phyloP scores from a whole-genome alignment of 2,329 filamentous ascomycete genomes.

The Rhynchosporium agropyri region DNA sequence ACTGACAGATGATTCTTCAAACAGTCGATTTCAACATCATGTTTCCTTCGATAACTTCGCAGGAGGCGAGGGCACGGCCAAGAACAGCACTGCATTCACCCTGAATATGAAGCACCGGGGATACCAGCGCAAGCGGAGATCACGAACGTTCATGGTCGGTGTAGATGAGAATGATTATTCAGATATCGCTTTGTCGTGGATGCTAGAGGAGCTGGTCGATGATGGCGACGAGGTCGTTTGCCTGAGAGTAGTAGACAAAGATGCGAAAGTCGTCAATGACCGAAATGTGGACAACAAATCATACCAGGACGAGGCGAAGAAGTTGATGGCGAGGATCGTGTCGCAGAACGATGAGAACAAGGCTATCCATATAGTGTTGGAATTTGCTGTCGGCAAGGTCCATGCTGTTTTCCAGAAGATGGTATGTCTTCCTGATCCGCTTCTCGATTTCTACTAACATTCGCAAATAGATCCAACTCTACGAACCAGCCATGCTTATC shows the following conservation, averaged over 20 bases:
- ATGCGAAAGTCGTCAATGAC: constrained; percentile 65
- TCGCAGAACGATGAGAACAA: constrained; percentile 71
- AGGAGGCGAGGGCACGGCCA: constrained; percentile 64
- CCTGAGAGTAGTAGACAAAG: constrained; percentile 70
- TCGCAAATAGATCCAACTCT: constrained; percentile 63
- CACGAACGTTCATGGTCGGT: constrained; percentile 71
- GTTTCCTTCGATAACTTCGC: constrained; percentile 77
- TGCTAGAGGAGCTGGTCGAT: constrained; percentile 75
- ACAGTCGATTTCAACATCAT: constrained; percentile 63
- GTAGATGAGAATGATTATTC: constrained; percentile 76
- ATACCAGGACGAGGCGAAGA: constrained; percentile 66
- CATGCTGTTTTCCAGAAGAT: constrained; percentile 74
- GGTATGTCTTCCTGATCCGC: constrained; percentile 50
- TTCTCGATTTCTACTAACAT: not conserved
- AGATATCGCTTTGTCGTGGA: constrained; percentile 73
- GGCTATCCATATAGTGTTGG: constrained; percentile 71
- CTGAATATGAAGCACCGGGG: constrained; percentile 73
- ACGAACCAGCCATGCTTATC: constrained; percentile 72
- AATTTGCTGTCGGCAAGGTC: constrained; percentile 72
- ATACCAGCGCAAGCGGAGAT: constrained; percentile 68
- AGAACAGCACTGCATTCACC: constrained; percentile 62
- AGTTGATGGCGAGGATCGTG: constrained; percentile 66
- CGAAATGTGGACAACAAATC: constrained; percentile 59
- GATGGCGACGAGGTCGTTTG: constrained; percentile 78
- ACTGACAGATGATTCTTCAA: constrained; percentile 34